phyloP scores from a whole-genome alignment of 179 eudicot species.

The Beta macrorhiza region DNA sequence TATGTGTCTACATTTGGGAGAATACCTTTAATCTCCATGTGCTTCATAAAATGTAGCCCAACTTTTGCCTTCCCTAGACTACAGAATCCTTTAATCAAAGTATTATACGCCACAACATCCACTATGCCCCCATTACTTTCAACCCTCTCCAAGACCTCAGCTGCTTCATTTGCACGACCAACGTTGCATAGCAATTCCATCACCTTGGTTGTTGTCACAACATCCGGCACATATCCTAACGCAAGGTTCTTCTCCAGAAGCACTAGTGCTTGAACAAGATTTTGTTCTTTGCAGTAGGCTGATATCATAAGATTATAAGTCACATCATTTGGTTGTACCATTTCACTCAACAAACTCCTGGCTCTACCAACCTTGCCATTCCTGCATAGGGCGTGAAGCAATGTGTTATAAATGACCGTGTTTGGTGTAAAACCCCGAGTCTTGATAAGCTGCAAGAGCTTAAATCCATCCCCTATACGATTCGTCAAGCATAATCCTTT shows the following conservation, averaged over 20 bases:
- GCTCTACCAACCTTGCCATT: constrained; percentile 91
- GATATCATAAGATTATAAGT: constrained; percentile 74
- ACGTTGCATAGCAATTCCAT: constrained; percentile 57
- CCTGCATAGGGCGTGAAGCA: constrained; percentile 80
- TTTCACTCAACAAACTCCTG: constrained; percentile 86
- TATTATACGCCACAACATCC: constrained; percentile 82
- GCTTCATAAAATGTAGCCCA: constrained; percentile 53
- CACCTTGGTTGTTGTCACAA: constrained; percentile 65
- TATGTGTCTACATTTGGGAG: constrained; percentile 82
- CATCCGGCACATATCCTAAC: constrained; percentile 67
- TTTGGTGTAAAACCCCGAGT: constrained; percentile 47
- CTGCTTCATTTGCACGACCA: constrained; percentile 66
- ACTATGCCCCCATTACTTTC: constrained; percentile 56
- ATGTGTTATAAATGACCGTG: constrained; percentile 72
- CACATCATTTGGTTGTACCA: constrained; percentile 61
- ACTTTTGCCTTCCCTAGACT: constrained; percentile 55
- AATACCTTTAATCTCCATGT: constrained; percentile 85
- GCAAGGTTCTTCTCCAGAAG: constrained; percentile 66
- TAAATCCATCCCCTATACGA: constrained; percentile 81
- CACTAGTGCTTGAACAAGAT: constrained; percentile 76
- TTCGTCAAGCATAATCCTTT: constrained; percentile 90
- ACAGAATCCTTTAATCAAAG: constrained; percentile 70
- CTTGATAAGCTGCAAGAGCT: constrained; percentile 79
- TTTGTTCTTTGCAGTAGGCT: constrained; percentile 66
- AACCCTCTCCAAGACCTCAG: constrained; percentile 67